Evolutionary conservation across 2,329 filamentous ascomycete genomes (phyloP).

Genomic region (Diaporthe velutina): DNA sequence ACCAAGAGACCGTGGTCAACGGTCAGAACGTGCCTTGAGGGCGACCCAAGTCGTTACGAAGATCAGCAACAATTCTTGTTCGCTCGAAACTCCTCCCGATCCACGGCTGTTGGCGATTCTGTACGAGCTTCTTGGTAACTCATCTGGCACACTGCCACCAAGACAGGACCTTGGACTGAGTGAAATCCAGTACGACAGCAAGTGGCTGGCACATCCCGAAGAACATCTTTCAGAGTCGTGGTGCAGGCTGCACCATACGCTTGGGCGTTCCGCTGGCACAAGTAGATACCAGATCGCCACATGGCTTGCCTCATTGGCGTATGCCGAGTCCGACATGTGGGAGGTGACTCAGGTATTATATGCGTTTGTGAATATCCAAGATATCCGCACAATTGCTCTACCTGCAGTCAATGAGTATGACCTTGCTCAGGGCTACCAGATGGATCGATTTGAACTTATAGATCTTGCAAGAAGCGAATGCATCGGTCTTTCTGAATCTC

Average conservation of each 20-base stretch:
- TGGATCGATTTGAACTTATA: not conserved
- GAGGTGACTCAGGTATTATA: not conserved
- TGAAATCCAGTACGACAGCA: conserved; percentile 5
- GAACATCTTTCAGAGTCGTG: conserved; percentile 3
- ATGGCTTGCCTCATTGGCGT: conserved; percentile 43
- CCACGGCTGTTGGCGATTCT: not conserved
- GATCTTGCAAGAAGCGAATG: too few relatives aligned
- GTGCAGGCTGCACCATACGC: conserved; percentile 35
- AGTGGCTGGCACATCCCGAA: conserved; percentile 2
- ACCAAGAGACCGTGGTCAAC: not conserved
- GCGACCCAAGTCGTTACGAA: not conserved
- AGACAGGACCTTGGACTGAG: not conserved
- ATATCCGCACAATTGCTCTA: not conserved
- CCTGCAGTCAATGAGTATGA: not conserved
- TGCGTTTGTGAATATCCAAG: not conserved
- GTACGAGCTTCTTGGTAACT: not conserved
- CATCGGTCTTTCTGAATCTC: not conserved
- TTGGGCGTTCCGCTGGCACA: not conserved
- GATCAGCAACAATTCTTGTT: not conserved
- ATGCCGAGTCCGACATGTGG: not conserved
- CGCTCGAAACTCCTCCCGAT: not conserved
- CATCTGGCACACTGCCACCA: not conserved
- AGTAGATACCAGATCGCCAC: conserved; percentile 38
- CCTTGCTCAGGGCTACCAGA: not conserved
- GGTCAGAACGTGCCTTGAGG: not conserved